Conservation (phyloP, 768 basidiomycete genomes). For the Leccinum truebloodii region DNA sequence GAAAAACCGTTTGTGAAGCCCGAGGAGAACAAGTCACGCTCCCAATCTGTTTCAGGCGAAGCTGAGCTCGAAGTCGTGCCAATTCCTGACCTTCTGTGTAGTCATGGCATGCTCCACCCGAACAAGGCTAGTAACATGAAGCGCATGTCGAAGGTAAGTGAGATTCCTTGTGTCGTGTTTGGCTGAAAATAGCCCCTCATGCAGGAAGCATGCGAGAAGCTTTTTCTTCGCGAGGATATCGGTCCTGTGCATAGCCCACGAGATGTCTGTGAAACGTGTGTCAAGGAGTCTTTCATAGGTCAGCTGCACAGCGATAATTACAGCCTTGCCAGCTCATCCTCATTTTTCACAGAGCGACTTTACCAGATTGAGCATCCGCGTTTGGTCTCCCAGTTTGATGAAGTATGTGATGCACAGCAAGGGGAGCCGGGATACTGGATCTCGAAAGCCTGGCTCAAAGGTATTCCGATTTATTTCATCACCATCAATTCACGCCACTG, state of each 20-base stretch:
- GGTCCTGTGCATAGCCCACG: slow-evolving; percentile 46
- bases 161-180: neutral
- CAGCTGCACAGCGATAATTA: slow-evolving; percentile 9
- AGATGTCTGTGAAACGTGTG: slow-evolving; percentile 65
- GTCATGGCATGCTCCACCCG: slow-evolving; percentile 65
- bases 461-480: slow-evolving; percentile 36
- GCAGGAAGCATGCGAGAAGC: slow-evolving; percentile 29
- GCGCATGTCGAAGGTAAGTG: slow-evolving; percentile 55
- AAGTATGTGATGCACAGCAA: slow-evolving; percentile 43
- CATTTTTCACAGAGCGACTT: slow-evolving; percentile 51
- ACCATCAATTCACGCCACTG: slow-evolving; percentile 11
- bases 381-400: slow-evolving; percentile 59
- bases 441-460: slow-evolving; percentile 79
- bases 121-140: slow-evolving; percentile 63
- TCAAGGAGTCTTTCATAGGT: slow-evolving; percentile 60
- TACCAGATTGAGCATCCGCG: slow-evolving; percentile 71
- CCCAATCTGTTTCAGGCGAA: slow-evolving; percentile 19
- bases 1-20: slow-evolving; percentile 35
- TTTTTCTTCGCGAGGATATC: slow-evolving; percentile 44
- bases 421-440: slow-evolving; percentile 62
- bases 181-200: neutral
- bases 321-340: slow-evolving; percentile 1
- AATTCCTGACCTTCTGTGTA: slow-evolving; percentile 56
- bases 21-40: slow-evolving; percentile 22
- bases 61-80: slow-evolving; percentile 25